A percentile compares a stretch with the other conserved stretches of the same genome.
These are phyloP conservation scores for Stenocarpella maydis DNA, from an alignment of 2,329 filamentous ascomycete genomes.

Conservation along the genomic window DNA sequence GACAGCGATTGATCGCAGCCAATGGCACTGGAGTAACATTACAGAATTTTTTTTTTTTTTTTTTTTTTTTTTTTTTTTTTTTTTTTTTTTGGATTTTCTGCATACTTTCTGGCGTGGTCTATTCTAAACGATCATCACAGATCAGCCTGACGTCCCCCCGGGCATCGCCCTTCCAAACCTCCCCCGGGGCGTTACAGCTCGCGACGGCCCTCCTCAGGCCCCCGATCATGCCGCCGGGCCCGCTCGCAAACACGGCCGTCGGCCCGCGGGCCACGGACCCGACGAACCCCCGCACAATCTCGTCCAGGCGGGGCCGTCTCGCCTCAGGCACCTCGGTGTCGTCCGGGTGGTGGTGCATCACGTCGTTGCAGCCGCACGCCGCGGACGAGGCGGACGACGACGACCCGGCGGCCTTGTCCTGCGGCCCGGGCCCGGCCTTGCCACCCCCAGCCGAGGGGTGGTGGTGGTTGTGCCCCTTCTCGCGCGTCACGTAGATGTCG, in stretches of 20 bases:
- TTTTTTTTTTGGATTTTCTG: too few relatives aligned
- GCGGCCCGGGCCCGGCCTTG: constrained; percentile 39
- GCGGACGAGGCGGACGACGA: constrained; percentile 37
- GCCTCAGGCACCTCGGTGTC: constrained; percentile 38
- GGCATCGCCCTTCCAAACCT: constrained; percentile 66
- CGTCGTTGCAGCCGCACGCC: constrained; percentile 36
- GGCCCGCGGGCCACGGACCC: constrained; percentile 54
- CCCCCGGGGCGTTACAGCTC: constrained; percentile 56
- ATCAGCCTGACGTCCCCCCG: constrained; percentile 63
- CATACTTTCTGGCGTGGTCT: too few relatives aligned
- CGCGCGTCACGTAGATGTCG: constrained; percentile 67
- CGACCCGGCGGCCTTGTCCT: constrained; percentile 26
- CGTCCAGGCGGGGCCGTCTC: constrained; percentile 54
- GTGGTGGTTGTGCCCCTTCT: constrained; percentile 43
- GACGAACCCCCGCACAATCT: constrained; percentile 59
- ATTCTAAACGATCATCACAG: constrained; percentile 68
- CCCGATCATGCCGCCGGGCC: constrained; percentile 67
- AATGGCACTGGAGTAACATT: background rate
- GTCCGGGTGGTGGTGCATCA: constrained; percentile 37
- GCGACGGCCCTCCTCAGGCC: constrained; percentile 64
- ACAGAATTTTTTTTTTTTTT: background rate
- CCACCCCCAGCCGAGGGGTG: constrained; percentile 30
- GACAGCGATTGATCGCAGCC: background rate
- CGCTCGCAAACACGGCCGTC: constrained; percentile 67
- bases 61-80: too few relatives aligned